Evolutionary conservation across 108 stramenopile species (phyloP).

Genomic region (Aurantiochytrium sp.): DNA sequence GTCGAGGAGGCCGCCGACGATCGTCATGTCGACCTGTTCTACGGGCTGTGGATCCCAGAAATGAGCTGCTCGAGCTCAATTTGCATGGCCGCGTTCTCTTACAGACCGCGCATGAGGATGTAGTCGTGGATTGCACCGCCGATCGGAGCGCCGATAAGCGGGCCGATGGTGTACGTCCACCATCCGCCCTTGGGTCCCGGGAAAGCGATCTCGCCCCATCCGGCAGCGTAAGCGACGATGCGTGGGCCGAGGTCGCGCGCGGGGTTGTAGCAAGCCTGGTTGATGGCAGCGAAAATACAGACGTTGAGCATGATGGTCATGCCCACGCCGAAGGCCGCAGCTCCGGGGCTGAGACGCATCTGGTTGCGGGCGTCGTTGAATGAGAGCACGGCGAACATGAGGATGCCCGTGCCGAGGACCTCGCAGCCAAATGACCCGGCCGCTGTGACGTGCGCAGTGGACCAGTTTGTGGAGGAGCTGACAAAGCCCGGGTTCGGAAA

Average conservation of each 20-base stretch:
- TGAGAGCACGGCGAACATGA: too few relatives aligned
- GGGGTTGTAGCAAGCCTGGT: slow-evolving; percentile 64
- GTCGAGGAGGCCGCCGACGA: too few relatives aligned
- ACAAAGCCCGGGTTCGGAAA: background rate
- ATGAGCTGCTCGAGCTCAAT: too few relatives aligned
- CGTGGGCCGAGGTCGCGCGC: slow-evolving; percentile 66
- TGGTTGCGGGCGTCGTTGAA: too few relatives aligned
- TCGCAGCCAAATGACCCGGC: too few relatives aligned
- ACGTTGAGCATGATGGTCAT: too few relatives aligned
- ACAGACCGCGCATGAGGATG: background rate
- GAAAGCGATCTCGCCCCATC: slow-evolving; percentile 44
- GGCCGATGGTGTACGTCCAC: slow-evolving; percentile 62
- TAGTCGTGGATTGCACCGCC: slow-evolving; percentile 42
- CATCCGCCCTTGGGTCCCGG: slow-evolving; percentile 30
- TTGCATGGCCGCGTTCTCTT: too few relatives aligned
- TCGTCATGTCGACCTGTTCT: too few relatives aligned
- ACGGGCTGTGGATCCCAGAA: too few relatives aligned
- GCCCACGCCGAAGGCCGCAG: too few relatives aligned
- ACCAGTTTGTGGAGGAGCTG: background rate
- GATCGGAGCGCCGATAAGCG: slow-evolving; percentile 54
- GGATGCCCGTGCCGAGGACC: too few relatives aligned
- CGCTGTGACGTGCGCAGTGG: background rate
- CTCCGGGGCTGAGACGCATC: too few relatives aligned
- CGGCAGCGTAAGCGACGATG: slow-evolving; percentile 57
- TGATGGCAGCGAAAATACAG: slow-evolving; percentile 52